Conservation (phyloP, 2,329 filamentous ascomycete genomes). For the Diaporthe citriasiana region DNA sequence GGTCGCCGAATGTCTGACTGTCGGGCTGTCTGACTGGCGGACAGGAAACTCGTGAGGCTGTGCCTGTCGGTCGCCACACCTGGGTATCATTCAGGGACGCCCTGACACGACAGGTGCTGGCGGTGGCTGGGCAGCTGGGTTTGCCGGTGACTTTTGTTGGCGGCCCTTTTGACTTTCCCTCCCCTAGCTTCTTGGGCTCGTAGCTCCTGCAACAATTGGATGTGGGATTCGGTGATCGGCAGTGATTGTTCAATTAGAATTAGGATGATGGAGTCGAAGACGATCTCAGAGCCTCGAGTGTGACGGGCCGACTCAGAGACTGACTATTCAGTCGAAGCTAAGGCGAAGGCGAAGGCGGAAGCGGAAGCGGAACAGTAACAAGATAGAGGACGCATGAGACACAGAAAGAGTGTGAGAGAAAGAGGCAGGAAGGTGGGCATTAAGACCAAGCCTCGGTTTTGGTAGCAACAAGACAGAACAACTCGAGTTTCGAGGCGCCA, state of each 20-base stretch:
- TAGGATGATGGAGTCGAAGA: constrained; percentile 22
- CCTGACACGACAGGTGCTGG: constrained; percentile 17
- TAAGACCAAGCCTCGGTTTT: constrained; percentile 11
- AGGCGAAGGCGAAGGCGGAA: background rate
- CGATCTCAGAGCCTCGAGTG: constrained; percentile 6
- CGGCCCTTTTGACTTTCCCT: background rate
- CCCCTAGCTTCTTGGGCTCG: background rate
- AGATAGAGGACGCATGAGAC: background rate
- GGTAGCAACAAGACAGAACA: constrained; percentile 2
- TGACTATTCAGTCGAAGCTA: background rate
- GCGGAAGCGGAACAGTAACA: background rate
- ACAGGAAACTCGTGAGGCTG: constrained; percentile 36
- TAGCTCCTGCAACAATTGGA: constrained; percentile 13
- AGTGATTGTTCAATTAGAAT: constrained; percentile 31
- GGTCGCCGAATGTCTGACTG: constrained; percentile 26
- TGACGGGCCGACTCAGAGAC: background rate
- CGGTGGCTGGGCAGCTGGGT: constrained; percentile 25
- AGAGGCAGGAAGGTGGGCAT: background rate
- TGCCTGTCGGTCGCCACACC: constrained; percentile 40
- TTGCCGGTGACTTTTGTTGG: constrained; percentile 12
- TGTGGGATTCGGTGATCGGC: constrained; percentile 20
- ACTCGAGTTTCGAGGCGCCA: constrained; percentile 13
- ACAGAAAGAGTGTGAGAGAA: background rate
- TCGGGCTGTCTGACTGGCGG: constrained; percentile 16
- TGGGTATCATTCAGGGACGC: constrained; percentile 33